Evolutionary conservation across 176 grass and related monocot species (phyloP).

Genomic region (Cocos nucifera): DNA sequence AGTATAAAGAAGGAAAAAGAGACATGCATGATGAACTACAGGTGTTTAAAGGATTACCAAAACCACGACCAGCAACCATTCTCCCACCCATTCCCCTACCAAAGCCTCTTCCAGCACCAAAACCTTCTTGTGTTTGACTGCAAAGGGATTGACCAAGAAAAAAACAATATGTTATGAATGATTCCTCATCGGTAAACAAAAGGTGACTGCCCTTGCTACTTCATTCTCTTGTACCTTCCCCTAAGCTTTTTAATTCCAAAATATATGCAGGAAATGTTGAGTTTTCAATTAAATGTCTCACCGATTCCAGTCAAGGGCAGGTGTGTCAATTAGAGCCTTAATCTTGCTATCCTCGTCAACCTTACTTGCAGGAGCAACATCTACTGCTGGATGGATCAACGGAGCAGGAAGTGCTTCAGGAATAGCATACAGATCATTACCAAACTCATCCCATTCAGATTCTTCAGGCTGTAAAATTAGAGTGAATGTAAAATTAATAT

Average conservation of each 20-base stretch:
- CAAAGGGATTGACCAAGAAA: neutral
- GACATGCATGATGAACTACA: neutral
- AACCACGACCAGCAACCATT: neutral
- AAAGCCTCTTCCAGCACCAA: slow-evolving; percentile 6
- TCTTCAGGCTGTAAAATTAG: slow-evolving; percentile 11
- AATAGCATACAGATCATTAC: neutral
- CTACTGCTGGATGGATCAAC: neutral
- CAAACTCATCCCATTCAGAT: slow-evolving; percentile 9
- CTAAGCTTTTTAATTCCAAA: too few relatives aligned
- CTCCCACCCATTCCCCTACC: neutral
- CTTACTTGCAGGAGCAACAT: neutral
- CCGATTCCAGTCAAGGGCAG: slow-evolving; percentile 5
- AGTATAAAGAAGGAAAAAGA: too few relatives aligned
- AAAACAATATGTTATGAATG: neutral
- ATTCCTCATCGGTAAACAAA: too few relatives aligned
- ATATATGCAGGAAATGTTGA: too few relatives aligned
- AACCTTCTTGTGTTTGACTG: slow-evolving; percentile 2
- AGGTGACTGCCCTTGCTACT: too few relatives aligned
- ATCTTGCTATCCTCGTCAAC: slow-evolving; percentile 15
- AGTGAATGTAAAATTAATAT: neutral
- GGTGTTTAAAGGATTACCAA: neutral
- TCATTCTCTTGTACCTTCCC: too few relatives aligned
- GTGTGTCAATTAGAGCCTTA: slow-evolving; percentile 16
- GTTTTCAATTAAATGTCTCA: neutral
- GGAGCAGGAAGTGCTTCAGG: neutral